These are phyloP conservation scores for Sordariomycetes sp. DNA, from an alignment of 2,329 filamentous ascomycete species.

Conservation along the genomic window DNA sequence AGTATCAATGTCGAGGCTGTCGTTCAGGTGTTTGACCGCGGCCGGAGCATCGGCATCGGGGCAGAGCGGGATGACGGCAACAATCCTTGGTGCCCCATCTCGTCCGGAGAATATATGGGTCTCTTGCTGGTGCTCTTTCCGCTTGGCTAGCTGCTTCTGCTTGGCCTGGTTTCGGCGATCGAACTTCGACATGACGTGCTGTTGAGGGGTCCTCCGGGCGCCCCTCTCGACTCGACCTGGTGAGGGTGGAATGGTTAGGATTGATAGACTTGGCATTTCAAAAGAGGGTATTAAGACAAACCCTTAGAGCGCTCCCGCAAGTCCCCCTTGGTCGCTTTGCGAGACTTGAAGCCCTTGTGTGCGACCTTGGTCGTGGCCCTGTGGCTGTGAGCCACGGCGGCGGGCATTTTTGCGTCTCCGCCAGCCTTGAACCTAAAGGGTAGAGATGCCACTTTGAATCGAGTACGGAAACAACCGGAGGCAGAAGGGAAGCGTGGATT, in stretches of 20 bases:
- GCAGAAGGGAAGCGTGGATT: neutral
- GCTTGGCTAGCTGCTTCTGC: constrained; percentile 76
- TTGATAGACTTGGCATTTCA: neutral
- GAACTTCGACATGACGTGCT: constrained; percentile 96
- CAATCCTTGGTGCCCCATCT: constrained; percentile 77
- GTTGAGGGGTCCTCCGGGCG: constrained; percentile 77
- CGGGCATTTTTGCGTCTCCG: constrained; percentile 55
- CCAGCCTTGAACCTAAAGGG: constrained; percentile 86
- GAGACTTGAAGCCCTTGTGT: constrained; percentile 88
- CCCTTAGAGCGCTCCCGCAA: constrained; percentile 80
- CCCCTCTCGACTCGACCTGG: constrained; percentile 73
- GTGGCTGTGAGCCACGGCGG: constrained; percentile 71
- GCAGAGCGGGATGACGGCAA: constrained; percentile 80
- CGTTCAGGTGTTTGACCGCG: constrained; percentile 62
- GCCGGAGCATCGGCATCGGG: constrained; percentile 55
- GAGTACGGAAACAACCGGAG: neutral
- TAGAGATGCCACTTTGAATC: constrained; percentile 52
- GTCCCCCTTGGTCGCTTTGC: constrained; percentile 79
- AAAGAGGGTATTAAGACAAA: constrained; percentile 21
- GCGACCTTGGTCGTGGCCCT: constrained; percentile 80
- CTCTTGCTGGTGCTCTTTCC: constrained; percentile 70
- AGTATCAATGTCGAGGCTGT: constrained; percentile 67
- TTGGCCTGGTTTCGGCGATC: constrained; percentile 91
- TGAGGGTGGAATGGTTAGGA: neutral
- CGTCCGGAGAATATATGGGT: constrained; percentile 75